Base-by-base conservation (phyloP, 768 basidiomycete species). In the Macrocybe gigantea region DNA sequence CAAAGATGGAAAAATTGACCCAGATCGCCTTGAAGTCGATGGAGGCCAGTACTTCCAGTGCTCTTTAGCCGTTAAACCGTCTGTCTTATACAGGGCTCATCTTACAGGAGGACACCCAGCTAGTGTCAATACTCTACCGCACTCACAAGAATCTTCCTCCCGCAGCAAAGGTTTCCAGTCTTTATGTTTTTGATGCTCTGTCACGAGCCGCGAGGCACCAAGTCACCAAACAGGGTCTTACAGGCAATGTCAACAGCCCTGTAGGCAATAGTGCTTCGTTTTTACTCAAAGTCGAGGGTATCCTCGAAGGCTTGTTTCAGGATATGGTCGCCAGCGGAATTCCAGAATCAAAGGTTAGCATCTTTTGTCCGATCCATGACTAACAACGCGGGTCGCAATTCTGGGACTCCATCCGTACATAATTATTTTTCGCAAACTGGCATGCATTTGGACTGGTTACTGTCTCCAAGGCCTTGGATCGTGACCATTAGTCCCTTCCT, bases 151-250 rank as follows among this genome's bases (percentile, higher is more conserved):
- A 83, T 7, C 73, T 95, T 33, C 68, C 82, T 4, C 65, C 78
- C 11, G 56, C 75, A 8, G 73, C 77, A 53, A 95, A 97, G 63
- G 79, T 94, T 50, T 82, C 80, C 35, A 93, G 92, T 67, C 74
- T 99, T 43, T 99, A 98, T 66, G 82, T 86, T 36, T 90, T 99
- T 62, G 94, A 99, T 68, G 89, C 94, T 13, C 75, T 99, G 51
- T 80, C 91, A 38, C 83, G 95, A 49, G 93, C 85, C 12, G 91
- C 92, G 13, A 77, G 82, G 50, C 71, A 72, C 49, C 74, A 82
- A 41, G 80, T 73, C 39, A 81, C 70, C 57, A 93, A 93, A 63
- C 77, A 79, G 45, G 72, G 74, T 44, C 60, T 81, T 29, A 70
- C 77, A 53, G 78, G 73, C 54, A 80, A 85, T 56, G 56, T 74